Evolutionary conservation across 352 stramenopile genomes (phyloP).

Genomic region (Phytophthora syringae): DNA sequence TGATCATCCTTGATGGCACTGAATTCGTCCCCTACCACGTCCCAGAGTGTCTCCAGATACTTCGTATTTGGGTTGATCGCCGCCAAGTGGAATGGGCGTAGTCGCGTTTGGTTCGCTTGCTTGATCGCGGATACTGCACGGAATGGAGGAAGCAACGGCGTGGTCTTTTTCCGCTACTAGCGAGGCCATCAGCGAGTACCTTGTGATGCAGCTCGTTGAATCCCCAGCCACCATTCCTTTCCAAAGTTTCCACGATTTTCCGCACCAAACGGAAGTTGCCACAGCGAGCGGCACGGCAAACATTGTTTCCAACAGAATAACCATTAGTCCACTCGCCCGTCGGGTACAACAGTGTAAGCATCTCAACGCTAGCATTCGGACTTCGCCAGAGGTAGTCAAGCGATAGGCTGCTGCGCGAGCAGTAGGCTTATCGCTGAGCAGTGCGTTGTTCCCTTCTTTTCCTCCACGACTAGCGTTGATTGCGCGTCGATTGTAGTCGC

Average conservation of each 20-base stretch:
- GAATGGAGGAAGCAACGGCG: constrained; percentile 54
- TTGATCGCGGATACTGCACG: constrained; percentile 73
- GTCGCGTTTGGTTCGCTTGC: constrained; percentile 60
- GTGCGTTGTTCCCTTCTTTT: constrained; percentile 80
- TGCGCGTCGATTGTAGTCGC: constrained; percentile 82
- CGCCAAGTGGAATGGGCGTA: constrained; percentile 77
- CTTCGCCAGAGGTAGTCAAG: constrained; percentile 50
- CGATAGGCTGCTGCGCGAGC: constrained; percentile 9
- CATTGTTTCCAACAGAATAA: constrained; percentile 34
- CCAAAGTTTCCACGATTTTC: constrained; percentile 64
- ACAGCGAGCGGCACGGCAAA: constrained; percentile 41
- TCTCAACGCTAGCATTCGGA: constrained; percentile 55
- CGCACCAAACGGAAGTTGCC: constrained; percentile 56
- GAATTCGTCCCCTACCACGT: constrained; percentile 56
- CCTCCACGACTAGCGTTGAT: constrained; percentile 85
- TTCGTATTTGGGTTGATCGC: constrained; percentile 78
- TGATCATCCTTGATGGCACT: constrained; percentile 60
- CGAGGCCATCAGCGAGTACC: constrained; percentile 52
- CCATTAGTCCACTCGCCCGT: constrained; percentile 60
- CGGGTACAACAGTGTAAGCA: constrained; percentile 74
- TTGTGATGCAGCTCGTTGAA: constrained; percentile 55
- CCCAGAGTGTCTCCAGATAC: constrained; percentile 69
- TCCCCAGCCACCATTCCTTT: constrained; percentile 34
- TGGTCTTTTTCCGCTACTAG: constrained; percentile 19
- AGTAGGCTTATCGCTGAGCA: constrained; percentile 50